Evolutionary conservation across 2,329 filamentous ascomycete species (phyloP).

Genomic region (Juglanconis juglandina): DNA sequence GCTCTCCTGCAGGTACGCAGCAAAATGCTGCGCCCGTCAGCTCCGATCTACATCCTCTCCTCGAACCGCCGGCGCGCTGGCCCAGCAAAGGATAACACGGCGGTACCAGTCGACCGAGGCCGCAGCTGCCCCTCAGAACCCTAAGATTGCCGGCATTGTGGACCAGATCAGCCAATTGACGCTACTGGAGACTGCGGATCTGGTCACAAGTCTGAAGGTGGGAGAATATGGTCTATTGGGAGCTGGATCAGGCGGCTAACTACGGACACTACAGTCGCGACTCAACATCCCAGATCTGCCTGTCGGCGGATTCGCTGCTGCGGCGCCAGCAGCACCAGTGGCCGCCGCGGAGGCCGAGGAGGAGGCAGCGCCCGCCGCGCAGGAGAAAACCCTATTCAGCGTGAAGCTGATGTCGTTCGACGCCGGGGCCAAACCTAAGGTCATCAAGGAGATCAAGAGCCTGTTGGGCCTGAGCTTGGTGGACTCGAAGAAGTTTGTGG

Average conservation of each 20-base stretch:
- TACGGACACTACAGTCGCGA: constrained; percentile 58
- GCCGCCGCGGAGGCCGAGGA: constrained; percentile 76
- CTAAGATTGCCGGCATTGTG: constrained; percentile 92
- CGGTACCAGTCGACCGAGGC: constrained; percentile 88
- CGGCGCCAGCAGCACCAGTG: constrained; percentile 56
- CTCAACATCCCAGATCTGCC: constrained; percentile 98
- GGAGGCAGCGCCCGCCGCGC: constrained; percentile 80
- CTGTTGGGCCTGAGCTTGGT: constrained; percentile 93
- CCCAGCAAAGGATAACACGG: constrained; percentile 55
- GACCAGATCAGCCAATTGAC: constrained; percentile 99
- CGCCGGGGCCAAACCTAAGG: constrained; percentile 85
- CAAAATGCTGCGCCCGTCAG: constrained; percentile 62
- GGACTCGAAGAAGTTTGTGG: constrained; percentile 99
- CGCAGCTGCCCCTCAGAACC: constrained; percentile 53
- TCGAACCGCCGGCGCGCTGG: constrained; percentile 40
- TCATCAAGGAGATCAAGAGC: constrained; percentile 99
- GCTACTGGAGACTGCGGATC: constrained; percentile 91
- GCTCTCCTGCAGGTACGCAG: constrained; percentile 60
- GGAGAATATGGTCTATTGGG: constrained; percentile 10
- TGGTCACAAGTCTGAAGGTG: constrained; percentile 95
- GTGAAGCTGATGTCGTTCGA: constrained; percentile 92
- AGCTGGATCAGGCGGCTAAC: neutral
- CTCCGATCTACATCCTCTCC: constrained; percentile 48
- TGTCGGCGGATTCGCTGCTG: constrained; percentile 80
- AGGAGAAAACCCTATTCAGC: constrained; percentile 97